A percentile compares a stretch with the other conserved stretches of the same genome.
phyloP scores from a whole-genome alignment of 1,284 basidiomycete species.

The Naganishia liquefaciens region DNA sequence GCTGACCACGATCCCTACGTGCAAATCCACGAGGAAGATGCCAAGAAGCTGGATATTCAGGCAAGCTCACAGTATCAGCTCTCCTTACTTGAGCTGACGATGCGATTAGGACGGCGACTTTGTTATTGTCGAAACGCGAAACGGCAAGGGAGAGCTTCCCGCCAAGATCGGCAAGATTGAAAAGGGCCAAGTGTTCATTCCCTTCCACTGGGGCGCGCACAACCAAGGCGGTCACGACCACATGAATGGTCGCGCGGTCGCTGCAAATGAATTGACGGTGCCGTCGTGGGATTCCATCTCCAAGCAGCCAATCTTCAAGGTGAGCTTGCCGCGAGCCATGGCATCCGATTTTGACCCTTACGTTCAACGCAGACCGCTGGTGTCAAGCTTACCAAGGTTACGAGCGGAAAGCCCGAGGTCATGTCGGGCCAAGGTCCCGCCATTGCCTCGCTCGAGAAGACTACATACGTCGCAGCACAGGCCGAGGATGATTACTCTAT shows the following conservation, averaged over 20 bases:
- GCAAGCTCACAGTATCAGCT: not conserved
- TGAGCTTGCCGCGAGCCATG: not conserved
- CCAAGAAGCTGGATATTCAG: conserved; percentile 24
- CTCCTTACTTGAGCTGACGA: not conserved
- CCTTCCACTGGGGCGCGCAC: conserved; percentile 30
- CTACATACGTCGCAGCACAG: conserved; percentile 20
- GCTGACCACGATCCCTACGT: conserved; percentile 31
- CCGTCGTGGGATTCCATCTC: conserved; percentile 29
- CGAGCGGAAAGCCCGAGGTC: conserved; percentile 27
- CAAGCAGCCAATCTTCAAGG: conserved; percentile 32
- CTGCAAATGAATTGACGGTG: conserved; percentile 31
- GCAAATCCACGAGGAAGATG: conserved; percentile 31
- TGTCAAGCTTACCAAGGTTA: conserved; percentile 31
- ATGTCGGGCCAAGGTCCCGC: conserved; percentile 24
- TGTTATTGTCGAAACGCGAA: conserved; percentile 27
- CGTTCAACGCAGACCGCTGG: conserved; percentile 15
- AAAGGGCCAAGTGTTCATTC: conserved; percentile 33
- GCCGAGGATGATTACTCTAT: conserved; percentile 16
- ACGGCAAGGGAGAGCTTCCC: conserved; percentile 28
- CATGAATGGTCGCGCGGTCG: conserved; percentile 28
- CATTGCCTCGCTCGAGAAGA: conserved; percentile 25
- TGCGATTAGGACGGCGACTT: conserved; percentile 27
- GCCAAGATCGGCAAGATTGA: conserved; percentile 33
- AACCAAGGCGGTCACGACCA: conserved; percentile 26
- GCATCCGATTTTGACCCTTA: not conserved